Evolutionary conservation across 257 asterid genomes (phyloP).

Genomic region (Solanum pimpinellifolium): DNA sequence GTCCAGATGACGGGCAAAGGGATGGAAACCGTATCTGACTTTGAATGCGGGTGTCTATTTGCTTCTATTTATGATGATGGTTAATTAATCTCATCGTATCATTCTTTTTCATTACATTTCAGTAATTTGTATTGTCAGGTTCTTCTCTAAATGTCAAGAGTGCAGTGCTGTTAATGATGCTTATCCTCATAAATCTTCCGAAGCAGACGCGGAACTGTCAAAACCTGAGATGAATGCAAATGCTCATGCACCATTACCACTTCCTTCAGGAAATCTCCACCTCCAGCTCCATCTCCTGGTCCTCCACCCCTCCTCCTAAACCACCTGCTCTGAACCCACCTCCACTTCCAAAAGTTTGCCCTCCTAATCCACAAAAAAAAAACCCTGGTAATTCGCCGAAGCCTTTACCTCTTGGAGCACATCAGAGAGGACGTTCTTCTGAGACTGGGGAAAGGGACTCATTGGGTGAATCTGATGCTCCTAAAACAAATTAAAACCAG

Average conservation of each 20-base stretch:
- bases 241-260: conserved; percentile 28
- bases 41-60: conserved; percentile 26
- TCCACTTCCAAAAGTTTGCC: conserved; percentile 64
- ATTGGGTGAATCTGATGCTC: conserved; percentile 36
- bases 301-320: conserved; percentile 47
- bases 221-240: conserved; percentile 6
- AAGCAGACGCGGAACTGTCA: background rate
- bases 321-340: conserved; percentile 66
- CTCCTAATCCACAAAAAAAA: conserved; percentile 51
- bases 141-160: conserved; percentile 25
- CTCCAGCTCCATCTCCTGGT: background rate
- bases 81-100: background rate
- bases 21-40: conserved; percentile 68
- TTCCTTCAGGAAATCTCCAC: conserved; percentile 63
- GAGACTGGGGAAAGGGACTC: conserved; percentile 17
- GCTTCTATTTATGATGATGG: conserved; percentile 29
- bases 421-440: conserved; percentile 29
- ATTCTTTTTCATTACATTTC: conserved; percentile 1
- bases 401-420: conserved; percentile 44
- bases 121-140: conserved; percentile 21
- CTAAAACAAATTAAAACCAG: conserved; percentile 86
- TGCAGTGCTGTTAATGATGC: conserved; percentile 7
- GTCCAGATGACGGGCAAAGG: conserved; percentile 32
- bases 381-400: conserved; percentile 12
- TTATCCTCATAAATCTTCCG: background rate